Base-by-base conservation (phyloP, 2,329 filamentous ascomycete species). In the Apiospora aurea region DNA sequence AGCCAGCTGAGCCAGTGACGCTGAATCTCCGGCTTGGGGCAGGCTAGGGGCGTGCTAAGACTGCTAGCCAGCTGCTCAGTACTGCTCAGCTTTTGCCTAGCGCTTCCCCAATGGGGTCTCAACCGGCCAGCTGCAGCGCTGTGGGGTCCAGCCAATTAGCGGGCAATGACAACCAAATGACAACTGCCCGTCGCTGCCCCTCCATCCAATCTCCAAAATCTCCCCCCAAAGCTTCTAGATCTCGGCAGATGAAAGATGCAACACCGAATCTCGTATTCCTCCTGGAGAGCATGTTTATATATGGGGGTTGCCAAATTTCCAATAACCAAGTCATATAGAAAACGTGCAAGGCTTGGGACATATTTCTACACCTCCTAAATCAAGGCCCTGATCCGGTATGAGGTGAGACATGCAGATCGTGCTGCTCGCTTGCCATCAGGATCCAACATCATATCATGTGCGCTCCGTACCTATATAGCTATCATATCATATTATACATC, bases 111-210 rank as follows among this genome's bases (percentile, higher is more conserved):
- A 34, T 24, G 57, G 57, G 57, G 34, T 61, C 34, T 4, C 34
- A 43, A 43, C 41, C 6, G 7, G 10, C 41, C 41, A 18, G 18
- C 57, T 41, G 34, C 38, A 41, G 57, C 57, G 34, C 34, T 64
- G 34, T 64, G 57, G 57, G 57, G 57, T 64, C 38, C 57, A 41
- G 21, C 57, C 57, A 41, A 64, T 64, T 64, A 41, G 57, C 57
- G 34, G 34, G 7, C 57, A 64, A 64, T 64, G 41, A 64, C 57
- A 41, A 64, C 34, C 34, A 64, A 64, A 41, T 64, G 53, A 64
- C 57, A 64, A 6, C 57, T 64, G 53, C 18, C 53, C n/a, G 51
- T 26, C 49, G 21, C 53, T 38, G 53, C 53, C 29, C 53, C 53
- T 38, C 53, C 29, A 26, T 46, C 18, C 21, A 46, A 49, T n/a